Percentiles rank a stretch among this genome's conserved stretches.
Conservation (phyloP, 164 flowering plant species). For the Dillenia suffruticosa region DNA sequence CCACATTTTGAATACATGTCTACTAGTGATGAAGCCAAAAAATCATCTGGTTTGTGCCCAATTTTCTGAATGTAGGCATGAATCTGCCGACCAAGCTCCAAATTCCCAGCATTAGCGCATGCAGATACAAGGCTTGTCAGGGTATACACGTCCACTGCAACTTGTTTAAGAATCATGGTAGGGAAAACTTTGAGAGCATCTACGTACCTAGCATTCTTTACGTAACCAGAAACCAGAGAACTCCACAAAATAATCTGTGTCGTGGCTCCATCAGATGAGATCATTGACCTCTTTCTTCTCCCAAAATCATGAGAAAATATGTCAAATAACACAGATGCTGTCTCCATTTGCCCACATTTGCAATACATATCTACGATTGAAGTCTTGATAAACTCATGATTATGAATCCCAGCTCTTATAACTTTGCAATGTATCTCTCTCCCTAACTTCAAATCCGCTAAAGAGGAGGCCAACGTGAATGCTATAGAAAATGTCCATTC, state of each 20-base stretch:
- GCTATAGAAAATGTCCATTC: slow-evolving; percentile 44
- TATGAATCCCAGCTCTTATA: slow-evolving; percentile 19
- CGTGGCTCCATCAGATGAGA: background rate
- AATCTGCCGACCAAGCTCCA: slow-evolving; percentile 49
- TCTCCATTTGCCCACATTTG: slow-evolving; percentile 33
- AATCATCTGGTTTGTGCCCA: slow-evolving; percentile 38
- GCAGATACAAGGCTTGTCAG: slow-evolving; percentile 55
- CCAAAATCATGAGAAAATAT: slow-evolving; percentile 18
- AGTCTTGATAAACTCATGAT: slow-evolving; percentile 23
- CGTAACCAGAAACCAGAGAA: slow-evolving; percentile 54
- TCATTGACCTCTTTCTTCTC: background rate
- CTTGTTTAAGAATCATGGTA: slow-evolving; percentile 34
- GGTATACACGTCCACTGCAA: slow-evolving; percentile 35
- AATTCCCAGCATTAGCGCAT: slow-evolving; percentile 42
- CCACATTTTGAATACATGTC: slow-evolving; percentile 84
- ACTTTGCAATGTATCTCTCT: slow-evolving; percentile 30
- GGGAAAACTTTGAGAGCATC: slow-evolving; percentile 44
- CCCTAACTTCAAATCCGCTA: slow-evolving; percentile 36
- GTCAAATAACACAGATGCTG: slow-evolving; percentile 28
- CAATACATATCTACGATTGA: slow-evolving; percentile 41
- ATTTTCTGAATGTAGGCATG: slow-evolving; percentile 48
- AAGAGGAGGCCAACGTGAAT: slow-evolving; percentile 43
- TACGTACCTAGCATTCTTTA: slow-evolving; percentile 46
- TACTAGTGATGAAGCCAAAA: slow-evolving; percentile 42
- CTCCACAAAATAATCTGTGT: slow-evolving; percentile 44